Base-by-base conservation (phyloP, 2,329 filamentous ascomycete species). In the Phoma sp. region DNA sequence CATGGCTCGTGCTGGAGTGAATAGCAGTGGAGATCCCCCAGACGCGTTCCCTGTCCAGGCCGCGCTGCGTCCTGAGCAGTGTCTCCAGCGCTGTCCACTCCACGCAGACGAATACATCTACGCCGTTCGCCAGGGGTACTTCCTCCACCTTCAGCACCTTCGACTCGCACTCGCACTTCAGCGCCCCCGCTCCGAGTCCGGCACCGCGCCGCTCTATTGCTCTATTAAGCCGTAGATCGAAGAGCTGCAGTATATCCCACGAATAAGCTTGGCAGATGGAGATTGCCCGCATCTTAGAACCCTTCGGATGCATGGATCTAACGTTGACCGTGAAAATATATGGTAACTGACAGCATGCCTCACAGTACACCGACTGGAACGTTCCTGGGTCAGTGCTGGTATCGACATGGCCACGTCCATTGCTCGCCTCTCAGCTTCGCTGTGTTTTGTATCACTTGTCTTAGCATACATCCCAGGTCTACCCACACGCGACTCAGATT, bases 401-500 rank as follows among this genome's bases (percentile, higher is more conserved):
- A 26, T 40, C 38, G 53, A 25, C 33, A 64, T 67, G 59, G 53
- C 48, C 18, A 39, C 51, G 11, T 49, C 52, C 42, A 30, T 56
- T 56, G 49, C 53, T 39, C 47, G 32, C 18, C 20, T 48, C 29
- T 46, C 39, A 45, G 39, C 45, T 29, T 53, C 46, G 17, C 33
- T 54, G 23, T 48, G 39, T 53, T 42, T 48, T 36, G 25, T 56
- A 47, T 47, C 53, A 48, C 46, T 51, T 33, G 45, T 39, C 46
- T 53, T 55, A 26, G 42, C 56, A 29, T 54, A 57, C 17, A 45
- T 56, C 29, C 54, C 65, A 20, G 66, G 59, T 40, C 64, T 68
- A 18, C 55, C 62, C 39, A 61, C 64, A 21, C 50, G 67, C 47
- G 62, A 61, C 21, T 69, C 66, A 37, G 69, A 73, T 42, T 28